These are phyloP conservation scores for Dalbergia cultrata DNA, from an alignment of 306 rosid species.

Conservation along the genomic window DNA sequence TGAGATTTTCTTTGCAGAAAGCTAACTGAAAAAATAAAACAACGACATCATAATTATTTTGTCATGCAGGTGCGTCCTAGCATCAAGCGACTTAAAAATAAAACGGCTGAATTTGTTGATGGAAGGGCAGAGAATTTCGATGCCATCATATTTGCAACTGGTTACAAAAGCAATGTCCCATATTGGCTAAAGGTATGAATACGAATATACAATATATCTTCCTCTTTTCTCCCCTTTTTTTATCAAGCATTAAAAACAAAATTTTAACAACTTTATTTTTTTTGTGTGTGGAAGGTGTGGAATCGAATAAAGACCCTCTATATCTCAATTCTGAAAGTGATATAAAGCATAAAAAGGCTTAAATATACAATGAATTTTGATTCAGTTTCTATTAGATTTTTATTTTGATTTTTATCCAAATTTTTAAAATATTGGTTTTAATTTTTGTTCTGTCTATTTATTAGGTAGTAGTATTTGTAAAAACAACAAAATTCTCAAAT, in stretches of 20 bases:
- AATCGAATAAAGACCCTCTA: constrained; percentile 18
- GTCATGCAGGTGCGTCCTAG: constrained; percentile 70
- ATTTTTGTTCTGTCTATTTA: too few species aligned
- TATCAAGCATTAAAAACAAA: background rate
- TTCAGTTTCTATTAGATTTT: too few species aligned
- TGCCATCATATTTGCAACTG: constrained; percentile 92
- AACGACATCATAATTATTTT: too few species aligned
- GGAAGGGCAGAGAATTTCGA: constrained; percentile 77
- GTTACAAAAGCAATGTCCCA: constrained; percentile 98
- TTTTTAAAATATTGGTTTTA: too few species aligned
- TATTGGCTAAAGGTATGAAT: constrained; percentile 87
- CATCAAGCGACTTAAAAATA: constrained; percentile 78
- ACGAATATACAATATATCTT: background rate
- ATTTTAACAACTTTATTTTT: background rate
- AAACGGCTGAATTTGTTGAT: constrained; percentile 73
- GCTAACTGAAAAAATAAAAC: constrained; percentile 33
- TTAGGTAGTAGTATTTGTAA: too few species aligned
- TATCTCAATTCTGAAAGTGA: constrained; percentile 37
- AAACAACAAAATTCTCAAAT: too few species aligned
- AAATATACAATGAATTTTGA: background rate
- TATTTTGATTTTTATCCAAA: too few species aligned
- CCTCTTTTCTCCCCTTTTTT: background rate
- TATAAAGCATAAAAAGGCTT: constrained; percentile 28
- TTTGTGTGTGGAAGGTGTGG: background rate
- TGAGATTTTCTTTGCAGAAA: background rate